Evolutionary conservation across 169 alveolate species (phyloP), one percentile per base, ranked within the genome.

Genomic region (Plasmodium yoelii): DNA sequence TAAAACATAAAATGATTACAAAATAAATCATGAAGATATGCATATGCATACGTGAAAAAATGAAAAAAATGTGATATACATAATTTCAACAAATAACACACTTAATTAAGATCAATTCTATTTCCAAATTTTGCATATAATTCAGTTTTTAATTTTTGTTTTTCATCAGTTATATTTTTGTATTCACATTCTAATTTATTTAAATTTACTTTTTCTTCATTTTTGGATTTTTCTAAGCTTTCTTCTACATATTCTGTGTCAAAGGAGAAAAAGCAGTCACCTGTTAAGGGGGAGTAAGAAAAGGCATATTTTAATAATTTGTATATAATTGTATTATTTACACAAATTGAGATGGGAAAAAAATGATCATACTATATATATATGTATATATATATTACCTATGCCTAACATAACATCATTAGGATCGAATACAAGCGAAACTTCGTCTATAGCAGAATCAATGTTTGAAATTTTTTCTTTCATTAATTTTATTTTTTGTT

Each of bases 111-210:
- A 56, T 80, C 90, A 51, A 80, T 80, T 59, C 90, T 64, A 28
- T 80, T 80, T 44, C 90, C 90, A 80, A 80, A 80, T 55, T 80
- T 80, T 59, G 90, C 90, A 67, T 80, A 80, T 47, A 80, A 67
- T 28, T 80, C 90, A n/a, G 90, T 80, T 80, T 80, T 80, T 63
- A 80, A 46, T 80, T 80, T 49, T 80, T 80, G 61, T 60, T 80
- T 80, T 57, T 80, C 90, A 64, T 24, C 55, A 28, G 42, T n/a
- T 3, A 53, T 64, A 49, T 63, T 51, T 65, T 80, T 80, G 55
- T 80, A 80, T 46, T 80, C 90, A 13, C 19, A n/a, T 80, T 80
- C 90, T 53, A 80, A 65, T 59, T 80, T 67, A 69, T 15, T 80
- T 70, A 80, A 80, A 28, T 65, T 80, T n/a, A 26, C 26, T 56